Evolutionary conservation across 2,329 filamentous ascomycete genomes (phyloP), one percentile per base, ranked within the genome.

Genomic region (Xylaria hypoxylon): DNA sequence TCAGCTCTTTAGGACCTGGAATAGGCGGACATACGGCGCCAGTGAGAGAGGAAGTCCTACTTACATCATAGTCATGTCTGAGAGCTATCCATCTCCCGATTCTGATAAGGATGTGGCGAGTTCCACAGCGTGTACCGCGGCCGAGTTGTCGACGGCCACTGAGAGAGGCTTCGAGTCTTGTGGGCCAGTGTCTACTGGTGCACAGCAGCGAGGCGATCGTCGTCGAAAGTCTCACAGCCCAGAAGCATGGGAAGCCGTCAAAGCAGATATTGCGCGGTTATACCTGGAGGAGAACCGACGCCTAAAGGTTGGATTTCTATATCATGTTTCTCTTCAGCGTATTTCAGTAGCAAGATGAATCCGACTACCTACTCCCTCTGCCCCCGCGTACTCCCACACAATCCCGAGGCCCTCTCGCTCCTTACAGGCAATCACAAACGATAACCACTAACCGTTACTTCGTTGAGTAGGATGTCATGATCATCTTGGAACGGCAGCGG

Each of bases 211-310:
- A 47, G 52, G 59, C 56, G 69, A 57, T 28, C 69, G 68, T 38
- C 72, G 73, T 45, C 72, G 70, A 60, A 69, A 69, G 62, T 63
- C 70, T 17, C 74, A 73, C 56, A 71, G 67, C 53, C 68, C 72
- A 10, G 71, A 74, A 48, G 62, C 53, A 8, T 70, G 68, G 68
- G 68, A 70, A n/a, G 44, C 61, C 4, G 53, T 70, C 22, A 76
- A 75, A 59, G 63, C 60, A n/a, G 73, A 74, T 31, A 76, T 76
- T 31, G 65, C 62, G 17, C 71, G 71, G 31, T 70, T 76, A 15
- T 76, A 76, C 51, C 57, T 76, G 13, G 70, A 74, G 4, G 75
- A 76, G 68, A 74, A 75, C 55, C 69, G 71, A 64, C 73, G 73
- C 6, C 68, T 76, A 11, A 74, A 75, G 69, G 71, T 74, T 71